Evolutionary conservation across 805 yeast genomes (phyloP), one percentile per base, ranked within the genome.

Genomic region (Wickerhamomyces chambardii): DNA sequence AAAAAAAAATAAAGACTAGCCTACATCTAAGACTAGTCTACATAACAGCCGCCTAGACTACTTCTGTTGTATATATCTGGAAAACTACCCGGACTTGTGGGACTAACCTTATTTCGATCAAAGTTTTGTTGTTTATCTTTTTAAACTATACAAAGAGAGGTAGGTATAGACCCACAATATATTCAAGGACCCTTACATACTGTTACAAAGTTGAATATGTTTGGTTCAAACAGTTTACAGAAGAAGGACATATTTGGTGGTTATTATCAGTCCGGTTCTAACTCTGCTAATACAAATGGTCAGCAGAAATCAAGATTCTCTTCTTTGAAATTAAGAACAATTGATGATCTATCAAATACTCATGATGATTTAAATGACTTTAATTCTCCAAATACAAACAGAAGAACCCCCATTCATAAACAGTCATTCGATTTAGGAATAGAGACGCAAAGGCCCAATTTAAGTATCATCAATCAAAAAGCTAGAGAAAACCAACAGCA

Each of bases 371-470:
- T 32, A 4, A 33, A 16, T 15, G 37, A 37, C n/a, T 37, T 50
- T 3, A 38, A 35, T 27, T 15, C 39, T 1, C 36, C 37, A n/a
- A 39, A 47, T 3, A 49, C 55, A 17, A 39, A 34, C 24, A 46
- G 54, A 48, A 44, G 56, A 33, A 48, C 54, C 3, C 56, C 51
- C 8, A 39, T 41, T 7, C 53, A 47, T 24, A 48, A 42, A 29
- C 45, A 43, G 25, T 30, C 48, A 4, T 31, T 43, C 28, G 50
- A 44, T 14, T n/a, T 43, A 9, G 31, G 31, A 15, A 35, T 42
- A 15, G 52, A 49, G 17, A 32, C 42, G 2, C 36, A 43, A 17
- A 48, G 44, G 19, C 46, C 43, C 1, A 40, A 53, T 10, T 18
- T 51, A 17, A 48, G 52, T 8, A 21, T 37, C 8, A 48, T 51